Evolutionary conservation across 1,284 basidiomycete species (phyloP).

Genomic region (Phellinidium pouzarii): DNA sequence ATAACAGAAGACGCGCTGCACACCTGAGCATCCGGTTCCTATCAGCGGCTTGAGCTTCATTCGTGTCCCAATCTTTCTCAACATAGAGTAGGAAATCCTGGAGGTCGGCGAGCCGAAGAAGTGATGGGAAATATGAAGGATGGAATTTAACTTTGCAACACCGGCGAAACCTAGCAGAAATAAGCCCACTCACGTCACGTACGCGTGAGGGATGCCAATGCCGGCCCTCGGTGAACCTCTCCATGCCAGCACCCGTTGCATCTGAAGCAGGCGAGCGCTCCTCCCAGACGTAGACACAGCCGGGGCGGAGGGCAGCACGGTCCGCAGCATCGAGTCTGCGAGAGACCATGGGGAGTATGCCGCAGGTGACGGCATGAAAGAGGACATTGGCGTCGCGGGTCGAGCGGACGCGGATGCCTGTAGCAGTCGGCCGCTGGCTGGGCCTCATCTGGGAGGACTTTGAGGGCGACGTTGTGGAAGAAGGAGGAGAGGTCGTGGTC

Average conservation of each 20-base stretch:
- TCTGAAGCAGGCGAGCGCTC: conserved; percentile 32
- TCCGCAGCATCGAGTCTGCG: conserved; percentile 41
- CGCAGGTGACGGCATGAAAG: conserved; percentile 30
- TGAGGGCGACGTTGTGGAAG: conserved; percentile 15
- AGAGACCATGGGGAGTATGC: conserved; percentile 31
- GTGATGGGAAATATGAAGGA: background rate
- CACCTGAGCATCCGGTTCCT: conserved; percentile 17
- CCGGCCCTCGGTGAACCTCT: conserved; percentile 38
- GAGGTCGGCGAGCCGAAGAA: conserved; percentile 6
- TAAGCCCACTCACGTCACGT: conserved; percentile 31
- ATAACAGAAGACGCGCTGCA: background rate
- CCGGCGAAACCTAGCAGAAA: background rate
- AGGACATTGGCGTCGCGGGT: conserved; percentile 32
- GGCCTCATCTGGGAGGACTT: conserved; percentile 12
- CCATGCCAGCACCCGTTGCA: conserved; percentile 35
- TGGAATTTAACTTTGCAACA: background rate
- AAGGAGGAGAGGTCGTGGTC: background rate
- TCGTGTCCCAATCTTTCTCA: conserved; percentile 27
- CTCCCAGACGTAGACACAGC: conserved; percentile 43
- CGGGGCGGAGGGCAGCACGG: conserved; percentile 33
- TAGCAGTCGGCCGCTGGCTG: conserved; percentile 29
- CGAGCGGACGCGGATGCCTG: conserved; percentile 27
- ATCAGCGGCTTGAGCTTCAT: conserved; percentile 15
- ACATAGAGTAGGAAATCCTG: conserved; percentile 40
- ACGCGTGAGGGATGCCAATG: conserved; percentile 27